Evolutionary conservation across 306 rosid species (phyloP).

Genomic region (Acmispon strigosus): DNA sequence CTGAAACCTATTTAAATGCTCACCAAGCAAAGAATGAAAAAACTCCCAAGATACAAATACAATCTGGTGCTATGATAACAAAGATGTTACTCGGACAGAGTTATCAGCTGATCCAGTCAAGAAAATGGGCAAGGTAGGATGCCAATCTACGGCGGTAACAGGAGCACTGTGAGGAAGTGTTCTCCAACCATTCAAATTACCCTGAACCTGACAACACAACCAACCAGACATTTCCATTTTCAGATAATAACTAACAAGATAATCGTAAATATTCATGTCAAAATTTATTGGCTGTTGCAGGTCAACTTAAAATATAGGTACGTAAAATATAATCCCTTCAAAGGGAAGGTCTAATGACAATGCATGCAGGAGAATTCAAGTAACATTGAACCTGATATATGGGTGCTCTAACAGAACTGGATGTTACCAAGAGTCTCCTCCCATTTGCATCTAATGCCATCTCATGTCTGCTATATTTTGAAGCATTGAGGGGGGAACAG

Average conservation of each 20-base stretch:
- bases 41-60: background rate
- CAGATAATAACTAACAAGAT: background rate
- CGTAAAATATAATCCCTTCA: background rate
- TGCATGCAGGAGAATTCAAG: background rate
- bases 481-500: constrained; percentile 52
- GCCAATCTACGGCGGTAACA: constrained; percentile 94
- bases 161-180: constrained; percentile 80
- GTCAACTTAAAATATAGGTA: background rate
- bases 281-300: background rate
- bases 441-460: constrained; percentile 92
- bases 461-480: constrained; percentile 67
- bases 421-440: constrained; percentile 73
- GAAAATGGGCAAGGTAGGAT: constrained; percentile 80
- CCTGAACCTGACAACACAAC: constrained; percentile 56
- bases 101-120: constrained; percentile 95
- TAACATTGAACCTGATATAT: constrained; percentile 68
- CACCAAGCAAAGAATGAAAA: constrained; percentile 11
- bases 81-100: constrained; percentile 78
- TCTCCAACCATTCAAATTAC: constrained; percentile 55
- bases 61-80: constrained; percentile 31
- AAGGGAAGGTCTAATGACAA: background rate
- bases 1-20: constrained; percentile 1
- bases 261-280: background rate
- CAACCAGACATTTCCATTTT: background rate
- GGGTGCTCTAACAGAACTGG: constrained; percentile 77